Percentiles rank a stretch among this genome's conserved stretches.
Evolutionary conservation across 2,329 filamentous ascomycete genomes (phyloP).

Genomic region (Clonostachys sp.): DNA sequence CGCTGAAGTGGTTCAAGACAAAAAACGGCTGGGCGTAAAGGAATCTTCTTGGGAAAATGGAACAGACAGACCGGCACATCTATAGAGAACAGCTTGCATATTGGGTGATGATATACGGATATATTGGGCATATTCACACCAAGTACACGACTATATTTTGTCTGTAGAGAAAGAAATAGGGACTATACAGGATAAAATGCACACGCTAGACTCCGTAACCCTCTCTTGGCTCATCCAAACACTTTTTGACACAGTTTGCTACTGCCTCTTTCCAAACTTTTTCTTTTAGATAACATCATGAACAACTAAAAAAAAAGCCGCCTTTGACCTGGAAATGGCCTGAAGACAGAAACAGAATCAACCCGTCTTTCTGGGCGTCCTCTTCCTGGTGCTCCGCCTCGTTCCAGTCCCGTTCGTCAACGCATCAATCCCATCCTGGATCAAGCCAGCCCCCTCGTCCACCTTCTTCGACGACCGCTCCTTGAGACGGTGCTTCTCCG

Average conservation of each 20-base stretch:
- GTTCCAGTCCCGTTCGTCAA: constrained; percentile 15
- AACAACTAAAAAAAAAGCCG: no score
- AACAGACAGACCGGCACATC: background rate
- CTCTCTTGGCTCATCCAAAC: no score
- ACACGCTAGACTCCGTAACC: no score
- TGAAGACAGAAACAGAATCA: background rate
- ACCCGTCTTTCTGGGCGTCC: constrained; percentile 8
- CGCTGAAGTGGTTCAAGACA: constrained; percentile 48
- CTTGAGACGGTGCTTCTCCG: constrained; percentile 49
- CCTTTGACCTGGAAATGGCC: background rate
- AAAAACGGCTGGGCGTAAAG: constrained; percentile 28
- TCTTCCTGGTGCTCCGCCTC: constrained; percentile 16
- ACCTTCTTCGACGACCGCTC: constrained; percentile 28
- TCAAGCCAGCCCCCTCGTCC: constrained; percentile 19
- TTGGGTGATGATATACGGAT: no score
- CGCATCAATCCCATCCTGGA: constrained; percentile 24
- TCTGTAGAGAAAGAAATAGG: no score
- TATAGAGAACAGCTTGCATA: background rate
- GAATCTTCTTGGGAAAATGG: background rate
- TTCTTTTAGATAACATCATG: no score
- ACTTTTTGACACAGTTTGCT: no score
- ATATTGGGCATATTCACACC: no score
- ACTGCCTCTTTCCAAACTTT: no score
- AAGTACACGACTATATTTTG: no score
- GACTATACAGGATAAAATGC: no score